These are phyloP conservation scores for Chytridium lagenaria DNA, from an alignment of 371 early-diverging fungal genomes.

Conservation along the genomic window DNA sequence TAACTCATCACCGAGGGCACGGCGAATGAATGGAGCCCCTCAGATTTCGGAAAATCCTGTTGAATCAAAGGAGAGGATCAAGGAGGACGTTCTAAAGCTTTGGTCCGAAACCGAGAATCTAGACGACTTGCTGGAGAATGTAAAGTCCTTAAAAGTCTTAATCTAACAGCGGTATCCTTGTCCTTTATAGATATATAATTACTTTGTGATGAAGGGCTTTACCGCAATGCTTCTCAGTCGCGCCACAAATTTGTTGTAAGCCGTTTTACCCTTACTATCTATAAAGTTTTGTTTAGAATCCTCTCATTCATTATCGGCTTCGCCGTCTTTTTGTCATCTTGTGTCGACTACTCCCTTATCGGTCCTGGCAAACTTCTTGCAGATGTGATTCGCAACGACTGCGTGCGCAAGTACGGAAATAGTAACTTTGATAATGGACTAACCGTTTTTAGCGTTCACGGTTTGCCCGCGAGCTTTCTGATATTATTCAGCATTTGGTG, in stretches of 20 bases:
- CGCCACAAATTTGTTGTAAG: conserved; percentile 75
- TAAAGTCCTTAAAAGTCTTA: conserved; percentile 26
- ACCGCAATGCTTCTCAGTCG: conserved; percentile 75
- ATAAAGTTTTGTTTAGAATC: conserved; percentile 54
- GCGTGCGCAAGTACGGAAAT: conserved; percentile 50
- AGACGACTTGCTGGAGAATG: conserved; percentile 80
- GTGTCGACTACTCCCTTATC: conserved; percentile 85
- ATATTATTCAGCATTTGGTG: conserved; percentile 73
- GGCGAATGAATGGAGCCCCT: background rate
- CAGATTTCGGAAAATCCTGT: background rate
- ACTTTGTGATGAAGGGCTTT: conserved; percentile 83
- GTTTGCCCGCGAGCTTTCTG: conserved; percentile 49
- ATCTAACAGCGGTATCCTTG: background rate
- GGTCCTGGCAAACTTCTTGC: conserved; percentile 67
- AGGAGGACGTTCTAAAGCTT: conserved; percentile 77
- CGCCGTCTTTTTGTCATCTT: conserved; percentile 84
- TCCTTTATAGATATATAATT: conserved; percentile 70
- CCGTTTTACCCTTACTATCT: conserved; percentile 20
- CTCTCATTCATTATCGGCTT: conserved; percentile 87
- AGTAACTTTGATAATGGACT: conserved; percentile 14
- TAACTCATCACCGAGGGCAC: background rate
- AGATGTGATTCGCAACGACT: conserved; percentile 81
- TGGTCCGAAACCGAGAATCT: conserved; percentile 84
- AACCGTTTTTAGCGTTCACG: conserved; percentile 33
- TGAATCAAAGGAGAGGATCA: conserved; percentile 22